Conservation (phyloP, 148 eudicot species). For the Silene conica region DNA sequence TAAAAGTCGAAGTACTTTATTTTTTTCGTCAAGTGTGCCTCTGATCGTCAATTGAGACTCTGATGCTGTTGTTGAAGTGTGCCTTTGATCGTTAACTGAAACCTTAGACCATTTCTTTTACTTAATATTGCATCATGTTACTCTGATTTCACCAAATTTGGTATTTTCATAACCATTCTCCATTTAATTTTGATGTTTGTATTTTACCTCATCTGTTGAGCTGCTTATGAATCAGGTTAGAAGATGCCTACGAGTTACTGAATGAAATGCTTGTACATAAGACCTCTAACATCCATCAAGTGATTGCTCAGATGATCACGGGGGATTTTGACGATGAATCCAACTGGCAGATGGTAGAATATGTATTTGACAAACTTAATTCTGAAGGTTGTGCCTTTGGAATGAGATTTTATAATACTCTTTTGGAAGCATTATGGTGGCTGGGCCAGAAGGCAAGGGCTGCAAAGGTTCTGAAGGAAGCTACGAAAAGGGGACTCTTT, state of each 20-base stretch:
- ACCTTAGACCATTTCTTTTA: background rate
- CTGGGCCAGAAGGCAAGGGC: constrained; percentile 89
- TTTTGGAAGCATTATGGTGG: constrained; percentile 93
- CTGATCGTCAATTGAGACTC: no score
- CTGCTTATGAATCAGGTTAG: constrained; percentile 44
- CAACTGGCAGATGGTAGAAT: constrained; percentile 97
- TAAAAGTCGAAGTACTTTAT: no score
- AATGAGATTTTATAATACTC: constrained; percentile 80
- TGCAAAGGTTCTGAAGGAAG: constrained; percentile 84
- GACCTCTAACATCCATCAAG: constrained; percentile 82
- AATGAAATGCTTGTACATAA: constrained; percentile 77
- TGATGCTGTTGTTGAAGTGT: no score
- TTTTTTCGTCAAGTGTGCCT: background rate
- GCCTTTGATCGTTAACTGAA: background rate
- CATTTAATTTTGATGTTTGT: background rate
- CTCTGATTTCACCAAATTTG: background rate
- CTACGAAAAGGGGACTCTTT: constrained; percentile 79
- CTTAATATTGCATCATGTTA: background rate
- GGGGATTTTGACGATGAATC: constrained; percentile 84
- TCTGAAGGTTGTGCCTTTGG: constrained; percentile 90
- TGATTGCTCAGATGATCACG: constrained; percentile 83
- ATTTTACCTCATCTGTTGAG: background rate
- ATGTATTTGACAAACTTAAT: constrained; percentile 85
- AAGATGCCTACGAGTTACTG: constrained; percentile 58
- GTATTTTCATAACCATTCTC: background rate